Percentiles rank a stretch among this genome's conserved stretches.
Evolutionary conservation across 306 rosid genomes (phyloP).

Genomic region (Coriaria nepalensis): DNA sequence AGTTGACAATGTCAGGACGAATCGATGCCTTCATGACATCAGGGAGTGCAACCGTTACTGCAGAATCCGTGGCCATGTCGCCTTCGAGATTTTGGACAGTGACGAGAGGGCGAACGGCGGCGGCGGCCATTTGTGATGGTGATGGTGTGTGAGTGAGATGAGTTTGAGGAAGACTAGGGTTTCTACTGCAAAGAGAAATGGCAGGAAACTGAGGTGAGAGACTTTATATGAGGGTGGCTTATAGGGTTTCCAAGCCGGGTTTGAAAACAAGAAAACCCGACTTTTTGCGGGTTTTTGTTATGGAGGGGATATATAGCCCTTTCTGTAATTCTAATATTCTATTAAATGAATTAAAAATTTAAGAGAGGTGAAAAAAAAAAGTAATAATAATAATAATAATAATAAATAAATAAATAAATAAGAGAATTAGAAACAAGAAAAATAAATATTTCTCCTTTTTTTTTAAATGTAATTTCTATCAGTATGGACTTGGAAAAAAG

Average conservation of each 20-base stretch:
- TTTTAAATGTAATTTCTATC: no score
- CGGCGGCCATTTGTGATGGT: slow-evolving; percentile 38
- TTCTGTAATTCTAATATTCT: no score
- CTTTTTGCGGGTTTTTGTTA: no score
- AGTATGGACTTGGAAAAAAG: no score
- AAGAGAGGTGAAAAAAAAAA: no score
- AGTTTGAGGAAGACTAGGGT: slow-evolving; percentile 19
- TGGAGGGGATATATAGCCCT: no score
- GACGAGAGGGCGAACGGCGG: slow-evolving; percentile 72
- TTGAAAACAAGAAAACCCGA: not conserved
- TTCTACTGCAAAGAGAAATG: not conserved
- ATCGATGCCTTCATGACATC: slow-evolving; percentile 64
- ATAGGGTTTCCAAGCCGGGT: not conserved
- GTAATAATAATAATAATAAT: no score
- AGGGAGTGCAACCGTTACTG: slow-evolving; percentile 33
- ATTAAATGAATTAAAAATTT: no score
- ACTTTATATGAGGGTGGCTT: not conserved
- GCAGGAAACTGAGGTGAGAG: not conserved
- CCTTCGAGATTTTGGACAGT: slow-evolving; percentile 58
- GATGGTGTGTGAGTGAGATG: not conserved
- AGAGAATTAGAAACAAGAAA: no score
- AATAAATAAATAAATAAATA: no score
- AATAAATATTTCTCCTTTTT: no score
- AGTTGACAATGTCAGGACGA: slow-evolving; percentile 66
- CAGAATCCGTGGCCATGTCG: slow-evolving; percentile 54